Base-by-base conservation (phyloP, 352 stramenopile species). In the Globisporangium perplexum region DNA sequence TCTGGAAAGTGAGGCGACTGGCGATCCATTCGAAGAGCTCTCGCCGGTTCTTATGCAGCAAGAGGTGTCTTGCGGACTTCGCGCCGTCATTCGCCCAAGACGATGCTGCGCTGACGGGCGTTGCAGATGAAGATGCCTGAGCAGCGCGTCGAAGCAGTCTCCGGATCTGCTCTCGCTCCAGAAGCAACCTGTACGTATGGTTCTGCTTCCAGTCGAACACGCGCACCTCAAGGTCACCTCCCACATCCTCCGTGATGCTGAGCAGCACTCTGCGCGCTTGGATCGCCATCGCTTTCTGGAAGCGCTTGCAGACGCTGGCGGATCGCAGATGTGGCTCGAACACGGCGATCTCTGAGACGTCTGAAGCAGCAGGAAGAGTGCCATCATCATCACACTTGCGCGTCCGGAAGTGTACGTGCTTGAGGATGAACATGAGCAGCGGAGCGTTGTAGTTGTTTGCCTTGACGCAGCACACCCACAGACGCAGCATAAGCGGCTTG, bases 391-490 rank as follows among this genome's bases (percentile, higher is more conserved):
- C n/a, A 31, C 6, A 6, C 10, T 17, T 36, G 31, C 10, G 15
- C 4, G 22, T 18, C 31, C 38, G 47, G n/a, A 76, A 83, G 24
- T 47, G 55, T 1, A 81, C 47, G 22, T 73, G 57, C 5, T 77
- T 76, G 4, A 87, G 35, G 5, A 90, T 46, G 49, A 72, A 50
- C 31, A 63, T 52, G 20, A 90, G 66, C 4, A 87, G n/a, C 1
- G 60, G 26, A n/a, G 73, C 20, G 0, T 53, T 35, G 49, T 93
- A 93, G 1, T 63, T 74, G 53, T 93, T 90, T 0, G 76, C 81
- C 41, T 86, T 88, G 10, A 93, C 74, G 22, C 72, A 89, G 15
- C 53, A 68, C 15, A 90, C 42, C 79, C 77, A 93, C 3, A 90
- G 67, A 5, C 72, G 69, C 31, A 93, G 60, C 36, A 80, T 69